Percentiles rank a stretch among this genome's conserved stretches.
These are phyloP conservation scores for Termitomyces sp. DNA, from an alignment of 768 basidiomycete species.

Conservation along the genomic window DNA sequence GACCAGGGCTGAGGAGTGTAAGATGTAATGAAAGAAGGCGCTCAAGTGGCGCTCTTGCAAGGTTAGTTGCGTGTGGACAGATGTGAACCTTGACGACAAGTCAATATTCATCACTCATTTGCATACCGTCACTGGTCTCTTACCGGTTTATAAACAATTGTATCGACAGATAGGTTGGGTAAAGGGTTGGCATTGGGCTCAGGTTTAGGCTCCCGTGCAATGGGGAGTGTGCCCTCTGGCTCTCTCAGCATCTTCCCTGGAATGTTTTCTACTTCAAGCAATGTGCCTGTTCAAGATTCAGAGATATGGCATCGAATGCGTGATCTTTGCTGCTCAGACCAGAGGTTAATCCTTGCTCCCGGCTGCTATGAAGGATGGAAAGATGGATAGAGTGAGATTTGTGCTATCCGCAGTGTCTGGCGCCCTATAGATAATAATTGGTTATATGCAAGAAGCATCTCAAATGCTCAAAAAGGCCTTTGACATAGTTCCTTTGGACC, in stretches of 20 bases:
- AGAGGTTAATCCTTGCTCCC: conserved; percentile 18
- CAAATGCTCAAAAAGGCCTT: neutral
- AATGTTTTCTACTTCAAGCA: conserved; percentile 4
- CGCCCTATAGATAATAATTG: conserved; percentile 15
- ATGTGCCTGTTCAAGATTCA: conserved; percentile 15
- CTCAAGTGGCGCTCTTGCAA: neutral
- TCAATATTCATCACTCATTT: neutral
- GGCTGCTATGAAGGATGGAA: conserved; percentile 19
- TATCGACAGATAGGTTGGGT: conserved; percentile 12
- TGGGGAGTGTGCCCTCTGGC: neutral
- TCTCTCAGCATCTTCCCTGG: conserved; percentile 21
- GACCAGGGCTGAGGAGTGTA: neutral
- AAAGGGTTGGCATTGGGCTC: too few relatives aligned
- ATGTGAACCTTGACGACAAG: neutral
- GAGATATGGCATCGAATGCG: conserved; percentile 21
- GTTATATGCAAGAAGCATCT: conserved; percentile 1
- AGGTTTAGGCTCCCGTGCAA: conserved; percentile 10
- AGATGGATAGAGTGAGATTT: conserved; percentile 17
- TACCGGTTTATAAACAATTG: conserved; percentile 11
- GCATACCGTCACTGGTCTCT: neutral
- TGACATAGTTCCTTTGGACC: neutral
- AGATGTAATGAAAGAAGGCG: neutral
- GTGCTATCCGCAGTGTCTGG: conserved; percentile 12
- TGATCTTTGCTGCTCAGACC: conserved; percentile 15
- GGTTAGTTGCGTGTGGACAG: too few relatives aligned